These are phyloP conservation scores for Asterochloris erici DNA, from an alignment of 139 green algal species.

Conservation along the genomic window DNA sequence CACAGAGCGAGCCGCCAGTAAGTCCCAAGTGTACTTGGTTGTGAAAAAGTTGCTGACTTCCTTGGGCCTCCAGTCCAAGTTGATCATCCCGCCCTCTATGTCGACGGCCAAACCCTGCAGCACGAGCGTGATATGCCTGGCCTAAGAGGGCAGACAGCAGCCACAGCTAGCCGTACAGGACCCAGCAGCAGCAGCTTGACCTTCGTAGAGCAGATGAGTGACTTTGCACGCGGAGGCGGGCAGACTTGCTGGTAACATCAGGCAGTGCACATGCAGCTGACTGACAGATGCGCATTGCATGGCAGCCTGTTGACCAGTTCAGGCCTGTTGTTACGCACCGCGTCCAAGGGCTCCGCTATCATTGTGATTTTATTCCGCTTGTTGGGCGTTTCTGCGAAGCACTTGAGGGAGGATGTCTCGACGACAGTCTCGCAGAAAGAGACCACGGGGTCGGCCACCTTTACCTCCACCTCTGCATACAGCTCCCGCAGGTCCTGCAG, in stretches of 20 bases:
- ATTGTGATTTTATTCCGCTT: conserved; percentile 92
- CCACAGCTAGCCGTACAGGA: too few species aligned
- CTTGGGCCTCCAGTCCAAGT: conserved; percentile 66
- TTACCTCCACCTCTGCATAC: conserved; percentile 92
- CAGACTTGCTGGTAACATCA: background rate
- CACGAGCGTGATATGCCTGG: background rate
- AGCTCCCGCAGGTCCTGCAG: conserved; percentile 79
- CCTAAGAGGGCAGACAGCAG: too few species aligned
- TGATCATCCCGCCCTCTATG: conserved; percentile 80
- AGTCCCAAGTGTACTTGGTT: conserved; percentile 94
- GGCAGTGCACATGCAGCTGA: background rate
- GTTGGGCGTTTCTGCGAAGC: conserved; percentile 97
- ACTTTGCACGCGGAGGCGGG: too few species aligned
- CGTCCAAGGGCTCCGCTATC: conserved; percentile 96
- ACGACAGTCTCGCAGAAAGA: conserved; percentile 97
- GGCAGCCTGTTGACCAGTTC: background rate
- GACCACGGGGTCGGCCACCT: conserved; percentile 90
- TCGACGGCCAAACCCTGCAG: conserved; percentile 77
- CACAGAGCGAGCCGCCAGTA: conserved; percentile 86
- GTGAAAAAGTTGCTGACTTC: conserved; percentile 77
- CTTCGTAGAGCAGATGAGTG: too few species aligned
- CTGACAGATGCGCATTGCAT: background rate
- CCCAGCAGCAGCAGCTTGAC: too few species aligned
- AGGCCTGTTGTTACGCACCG: conserved; percentile 12
- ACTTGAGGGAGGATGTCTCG: conserved; percentile 92